Evolutionary conservation across 495 filamentous ascomycete genomes (phyloP), one percentile per base, ranked within the genome.

Genomic region (Pseudomonodictys pantanalensis): DNA sequence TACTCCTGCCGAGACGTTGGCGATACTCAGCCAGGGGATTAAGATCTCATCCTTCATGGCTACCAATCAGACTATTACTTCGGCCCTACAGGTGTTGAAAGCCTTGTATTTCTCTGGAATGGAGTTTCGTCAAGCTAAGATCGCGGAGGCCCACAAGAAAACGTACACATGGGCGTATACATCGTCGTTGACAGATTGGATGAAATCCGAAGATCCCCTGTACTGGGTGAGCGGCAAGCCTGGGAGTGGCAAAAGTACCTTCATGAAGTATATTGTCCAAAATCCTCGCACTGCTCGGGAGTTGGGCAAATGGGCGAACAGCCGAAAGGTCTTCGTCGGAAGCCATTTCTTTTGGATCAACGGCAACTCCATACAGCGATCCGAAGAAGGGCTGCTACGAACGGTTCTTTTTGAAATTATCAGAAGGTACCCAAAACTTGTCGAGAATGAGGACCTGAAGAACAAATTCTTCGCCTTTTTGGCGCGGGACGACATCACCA

Each of bases 221-320:
- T 54, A 47, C 33, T 54, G 50, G 50, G n/a, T 54, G 12, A 45
- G 20, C 26, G 50, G 50, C 12, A 54, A 54, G 23, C n/a, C 33
- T n/a, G 33, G 50, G 8, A 52, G 38, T 20, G 50, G 50, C 12
- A 54, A 54, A 29, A 17, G 15, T 15, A 54, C 50, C 6, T 29
- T 54, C 6, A 54, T 54, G 50, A 54, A 54, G 24, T 54, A 52
- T 45, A 8, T 54, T 10, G 12, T 22, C 5, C 12, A 44, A 6
- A 18, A 54, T 29, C 12, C 28, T 6, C 11, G 22, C 12, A 54
- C 50, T 52, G 8, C 10, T 7, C 8, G 18, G 22, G 8, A 35
- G 7, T 15, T 35, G 15, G 15, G 15, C 8, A 35, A 8, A 8
- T 35, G 32, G 32, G 32, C 32, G 32, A 15, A 15, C 15, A 35